A percentile compares a stretch with the other conserved stretches of the same genome.
Evolutionary conservation across 2,329 filamentous ascomycete genomes (phyloP).

Genomic region (Colletotrichum theobromicola): DNA sequence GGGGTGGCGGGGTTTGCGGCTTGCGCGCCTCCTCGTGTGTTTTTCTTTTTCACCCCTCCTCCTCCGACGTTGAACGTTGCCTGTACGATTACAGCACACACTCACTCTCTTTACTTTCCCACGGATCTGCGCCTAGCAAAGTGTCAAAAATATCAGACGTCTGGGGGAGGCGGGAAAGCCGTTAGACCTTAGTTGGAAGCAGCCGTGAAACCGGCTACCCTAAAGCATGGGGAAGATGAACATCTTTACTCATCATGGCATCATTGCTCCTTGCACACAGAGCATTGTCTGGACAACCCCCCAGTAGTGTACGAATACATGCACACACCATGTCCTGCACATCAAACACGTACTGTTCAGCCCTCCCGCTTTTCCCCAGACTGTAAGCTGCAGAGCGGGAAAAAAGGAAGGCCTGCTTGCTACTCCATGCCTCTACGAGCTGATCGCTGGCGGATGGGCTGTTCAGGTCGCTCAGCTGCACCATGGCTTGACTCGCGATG

Average conservation of each 20-base stretch:
- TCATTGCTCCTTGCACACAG: slow-evolving; percentile 3
- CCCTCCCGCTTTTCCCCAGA: neutral
- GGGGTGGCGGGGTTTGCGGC: neutral
- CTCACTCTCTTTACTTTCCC: neutral
- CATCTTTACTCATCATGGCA: slow-evolving; percentile 10
- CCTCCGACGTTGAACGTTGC: neutral
- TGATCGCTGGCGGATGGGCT: neutral
- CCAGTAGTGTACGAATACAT: no score
- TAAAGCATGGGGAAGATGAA: neutral
- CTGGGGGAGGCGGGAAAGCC: slow-evolving; percentile 17
- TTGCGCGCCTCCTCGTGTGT: neutral
- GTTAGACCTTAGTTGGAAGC: neutral
- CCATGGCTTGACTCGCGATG: slow-evolving; percentile 1
- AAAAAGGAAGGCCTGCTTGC: neutral
- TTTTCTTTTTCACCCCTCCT: neutral
- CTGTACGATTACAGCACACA: neutral
- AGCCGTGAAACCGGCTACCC: neutral
- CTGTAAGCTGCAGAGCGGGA: neutral
- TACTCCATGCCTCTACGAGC: neutral
- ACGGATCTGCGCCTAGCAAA: neutral
- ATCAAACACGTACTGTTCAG: slow-evolving; percentile 21
- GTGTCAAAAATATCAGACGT: slow-evolving; percentile 22
- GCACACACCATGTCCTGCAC: slow-evolving; percentile 15
- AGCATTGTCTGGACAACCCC: neutral
- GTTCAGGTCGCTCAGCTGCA: neutral